These are phyloP conservation scores for Fraxinus velutina DNA, from an alignment of 305 asterid genomes.

Conservation along the genomic window DNA sequence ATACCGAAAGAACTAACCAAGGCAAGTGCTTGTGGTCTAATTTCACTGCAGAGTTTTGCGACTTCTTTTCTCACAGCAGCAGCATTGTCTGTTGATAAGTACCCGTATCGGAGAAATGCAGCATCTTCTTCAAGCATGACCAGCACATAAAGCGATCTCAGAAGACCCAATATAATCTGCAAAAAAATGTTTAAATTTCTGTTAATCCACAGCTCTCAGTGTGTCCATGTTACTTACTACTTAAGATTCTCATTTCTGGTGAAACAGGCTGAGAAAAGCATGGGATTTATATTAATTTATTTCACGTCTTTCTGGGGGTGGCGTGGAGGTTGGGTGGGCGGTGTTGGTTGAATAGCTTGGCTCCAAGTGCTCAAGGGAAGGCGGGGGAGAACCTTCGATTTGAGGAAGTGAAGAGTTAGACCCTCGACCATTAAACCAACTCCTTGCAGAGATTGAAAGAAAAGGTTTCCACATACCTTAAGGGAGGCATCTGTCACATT, in stretches of 20 bases:
- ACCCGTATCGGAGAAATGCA: slow-evolving; percentile 83
- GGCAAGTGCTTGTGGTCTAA: slow-evolving; percentile 80
- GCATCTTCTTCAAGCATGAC: slow-evolving; percentile 77
- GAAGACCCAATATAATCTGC: slow-evolving; percentile 62
- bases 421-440: not conserved
- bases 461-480: slow-evolving; percentile 45
- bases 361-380: not conserved
- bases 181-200: not conserved
- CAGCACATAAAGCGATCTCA: slow-evolving; percentile 65
- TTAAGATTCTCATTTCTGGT: not conserved
- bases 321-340: not conserved
- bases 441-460: not conserved
- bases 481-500: slow-evolving; percentile 41
- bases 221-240: not conserved
- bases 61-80: slow-evolving; percentile 72
- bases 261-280: not conserved
- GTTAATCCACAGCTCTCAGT: not conserved
- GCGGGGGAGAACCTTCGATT: not conserved
- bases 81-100: slow-evolving; percentile 59
- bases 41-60: slow-evolving; percentile 63
- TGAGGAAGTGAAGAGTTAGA: not conserved
- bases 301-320: not conserved
- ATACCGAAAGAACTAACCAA: slow-evolving; percentile 77
- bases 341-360: not conserved
- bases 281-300: not conserved